Conservation (phyloP, 306 rosid genomes). For the Bauhinia variegata region DNA sequence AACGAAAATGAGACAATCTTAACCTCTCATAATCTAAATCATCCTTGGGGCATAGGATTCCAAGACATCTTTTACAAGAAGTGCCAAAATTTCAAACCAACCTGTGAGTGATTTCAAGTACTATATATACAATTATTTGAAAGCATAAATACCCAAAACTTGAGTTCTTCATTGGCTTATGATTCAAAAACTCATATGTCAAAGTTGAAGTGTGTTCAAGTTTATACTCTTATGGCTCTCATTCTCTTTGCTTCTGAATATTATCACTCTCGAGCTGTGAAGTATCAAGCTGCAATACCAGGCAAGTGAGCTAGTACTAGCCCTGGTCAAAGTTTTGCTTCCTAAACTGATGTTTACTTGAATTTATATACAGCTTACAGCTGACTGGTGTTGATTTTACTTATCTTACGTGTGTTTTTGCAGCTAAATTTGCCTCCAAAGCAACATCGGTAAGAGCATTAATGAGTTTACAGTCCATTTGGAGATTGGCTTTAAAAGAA, state of each 20-base stretch:
- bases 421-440: not conserved
- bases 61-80: not conserved
- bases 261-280: not conserved
- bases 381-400: not conserved
- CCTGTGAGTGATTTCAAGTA: not conserved
- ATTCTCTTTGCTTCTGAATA: not conserved
- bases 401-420: not conserved
- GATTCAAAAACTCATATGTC: not conserved
- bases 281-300: not conserved
- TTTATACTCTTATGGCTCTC: not conserved
- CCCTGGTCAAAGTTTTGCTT: not conserved
- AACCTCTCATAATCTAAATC: not conserved
- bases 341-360: not conserved
- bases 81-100: not conserved
- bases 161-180: not conserved
- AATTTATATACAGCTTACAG: not conserved
- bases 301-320: not conserved
- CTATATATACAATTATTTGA: not conserved
- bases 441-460: not conserved
- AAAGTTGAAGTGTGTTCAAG: not conserved
- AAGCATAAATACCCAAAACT: not conserved
- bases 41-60: conserved; percentile 8
- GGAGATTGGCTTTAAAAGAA: not conserved
- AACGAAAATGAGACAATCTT: too few species aligned
- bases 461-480: not conserved